Conservation (phyloP, 2,329 filamentous ascomycete genomes). For the Karstenula rhodostoma region DNA sequence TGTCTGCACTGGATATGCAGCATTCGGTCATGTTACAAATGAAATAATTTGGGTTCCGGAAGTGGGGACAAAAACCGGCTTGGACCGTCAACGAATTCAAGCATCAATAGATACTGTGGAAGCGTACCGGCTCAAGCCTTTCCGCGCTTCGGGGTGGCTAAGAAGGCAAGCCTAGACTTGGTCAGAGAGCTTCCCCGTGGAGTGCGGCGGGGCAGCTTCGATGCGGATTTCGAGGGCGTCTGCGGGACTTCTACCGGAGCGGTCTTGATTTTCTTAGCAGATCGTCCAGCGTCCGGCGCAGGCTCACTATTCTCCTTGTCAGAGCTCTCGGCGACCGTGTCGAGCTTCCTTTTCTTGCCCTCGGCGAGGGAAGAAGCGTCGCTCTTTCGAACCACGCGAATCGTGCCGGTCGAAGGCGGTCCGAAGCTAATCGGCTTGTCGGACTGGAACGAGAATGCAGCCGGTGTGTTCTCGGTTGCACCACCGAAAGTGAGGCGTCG, state of each 20-base stretch:
- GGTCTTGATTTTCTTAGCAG: slow-evolving; percentile 44
- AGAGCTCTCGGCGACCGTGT: slow-evolving; percentile 44
- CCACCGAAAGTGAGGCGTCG: slow-evolving; percentile 47
- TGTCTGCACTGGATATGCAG: background rate
- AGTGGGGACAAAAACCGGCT: background rate
- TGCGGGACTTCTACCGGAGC: slow-evolving; percentile 36
- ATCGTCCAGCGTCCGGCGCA: slow-evolving; percentile 38
- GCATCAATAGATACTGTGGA: too few relatives aligned
- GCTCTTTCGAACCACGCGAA: slow-evolving; percentile 56
- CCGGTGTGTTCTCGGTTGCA: slow-evolving; percentile 39
- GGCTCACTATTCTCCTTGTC: slow-evolving; percentile 56
- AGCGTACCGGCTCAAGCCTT: slow-evolving; percentile 28
- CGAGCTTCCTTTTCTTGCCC: slow-evolving; percentile 57
- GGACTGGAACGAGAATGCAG: slow-evolving; percentile 60
- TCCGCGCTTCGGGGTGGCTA: slow-evolving; percentile 50
- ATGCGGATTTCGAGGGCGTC: slow-evolving; percentile 35
- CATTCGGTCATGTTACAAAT: background rate
- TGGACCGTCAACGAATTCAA: background rate
- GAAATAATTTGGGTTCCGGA: background rate
- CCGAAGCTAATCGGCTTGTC: slow-evolving; percentile 56
- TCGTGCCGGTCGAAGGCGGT: slow-evolving; percentile 47
- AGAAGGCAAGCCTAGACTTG: slow-evolving; percentile 47
- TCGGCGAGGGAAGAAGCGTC: slow-evolving; percentile 44
- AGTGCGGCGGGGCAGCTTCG: slow-evolving; percentile 42
- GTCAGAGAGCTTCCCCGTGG: slow-evolving; percentile 44